Evolutionary conservation across 495 filamentous ascomycete species (phyloP).

Genomic region (Astrocystis sublimbata): DNA sequence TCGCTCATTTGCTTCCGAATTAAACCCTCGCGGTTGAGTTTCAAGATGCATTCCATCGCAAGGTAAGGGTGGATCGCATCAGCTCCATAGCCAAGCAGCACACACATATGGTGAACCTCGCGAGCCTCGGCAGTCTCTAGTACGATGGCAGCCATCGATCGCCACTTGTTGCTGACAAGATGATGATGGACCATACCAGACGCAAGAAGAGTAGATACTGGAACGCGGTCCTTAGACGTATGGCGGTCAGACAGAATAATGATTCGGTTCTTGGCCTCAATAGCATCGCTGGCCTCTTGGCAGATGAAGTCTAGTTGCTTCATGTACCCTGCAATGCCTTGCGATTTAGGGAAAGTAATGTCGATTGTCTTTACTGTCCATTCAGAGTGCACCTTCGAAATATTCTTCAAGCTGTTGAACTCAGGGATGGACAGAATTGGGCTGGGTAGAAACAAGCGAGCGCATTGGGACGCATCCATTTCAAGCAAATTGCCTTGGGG

Average conservation of each 20-base stretch:
- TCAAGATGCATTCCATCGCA: slow-evolving; percentile 95
- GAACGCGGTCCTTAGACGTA: slow-evolving; percentile 77
- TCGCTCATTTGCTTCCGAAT: slow-evolving; percentile 88
- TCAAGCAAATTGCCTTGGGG: slow-evolving; percentile 97
- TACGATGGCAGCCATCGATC: slow-evolving; percentile 82
- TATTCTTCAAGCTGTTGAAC: slow-evolving; percentile 86
- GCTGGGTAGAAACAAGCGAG: slow-evolving; percentile 81
- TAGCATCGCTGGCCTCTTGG: slow-evolving; percentile 78
- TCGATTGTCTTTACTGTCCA: slow-evolving; percentile 97
- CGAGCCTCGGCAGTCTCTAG: slow-evolving; percentile 96
- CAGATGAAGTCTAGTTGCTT: slow-evolving; percentile 89
- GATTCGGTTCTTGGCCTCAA: slow-evolving; percentile 81
- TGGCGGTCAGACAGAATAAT: slow-evolving; percentile 91
- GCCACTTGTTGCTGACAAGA: slow-evolving; percentile 95
- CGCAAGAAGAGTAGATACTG: slow-evolving; percentile 86
- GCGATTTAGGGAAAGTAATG: slow-evolving; percentile 88
- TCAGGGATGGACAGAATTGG: slow-evolving; percentile 90
- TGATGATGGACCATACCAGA: slow-evolving; percentile 97
- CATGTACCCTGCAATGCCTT: slow-evolving; percentile 84
- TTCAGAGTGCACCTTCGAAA: slow-evolving; percentile 68
- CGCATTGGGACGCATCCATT: slow-evolving; percentile 90
- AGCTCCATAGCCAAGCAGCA: slow-evolving; percentile 92
- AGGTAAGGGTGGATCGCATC: slow-evolving; percentile 98
- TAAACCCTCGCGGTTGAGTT: slow-evolving; percentile 94
- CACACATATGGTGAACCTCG: slow-evolving; percentile 99